Evolutionary conservation across 1,139 yeast species (phyloP).

Genomic region (Lodderomyces jiufengensis): DNA sequence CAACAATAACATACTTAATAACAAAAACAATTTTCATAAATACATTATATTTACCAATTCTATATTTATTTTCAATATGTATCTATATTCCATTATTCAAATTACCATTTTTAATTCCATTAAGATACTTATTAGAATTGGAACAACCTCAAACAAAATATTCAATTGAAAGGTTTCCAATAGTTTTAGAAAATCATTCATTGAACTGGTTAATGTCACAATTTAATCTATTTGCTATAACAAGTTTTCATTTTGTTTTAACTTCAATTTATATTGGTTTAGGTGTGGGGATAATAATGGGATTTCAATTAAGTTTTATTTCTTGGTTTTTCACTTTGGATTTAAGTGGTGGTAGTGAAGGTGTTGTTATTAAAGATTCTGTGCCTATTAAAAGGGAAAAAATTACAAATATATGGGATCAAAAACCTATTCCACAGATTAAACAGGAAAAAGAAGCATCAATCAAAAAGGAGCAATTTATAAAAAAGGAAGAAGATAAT

Average conservation of each 20-base stretch:
- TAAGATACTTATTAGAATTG: neutral
- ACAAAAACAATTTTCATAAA: neutral
- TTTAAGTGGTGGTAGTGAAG: no score
- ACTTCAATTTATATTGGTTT: slow-evolving; percentile 2
- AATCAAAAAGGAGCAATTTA: neutral
- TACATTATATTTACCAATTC: neutral
- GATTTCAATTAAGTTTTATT: slow-evolving; percentile 1
- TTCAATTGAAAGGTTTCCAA: no score
- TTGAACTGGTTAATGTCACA: slow-evolving; percentile 2
- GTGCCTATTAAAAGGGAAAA: no score
- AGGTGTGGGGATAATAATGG: neutral
- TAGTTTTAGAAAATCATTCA: no score
- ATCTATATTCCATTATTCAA: neutral
- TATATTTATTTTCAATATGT: slow-evolving; percentile 1
- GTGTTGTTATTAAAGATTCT: no score
- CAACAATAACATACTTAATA: neutral
- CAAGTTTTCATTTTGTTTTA: slow-evolving; percentile 5
- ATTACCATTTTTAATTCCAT: neutral
- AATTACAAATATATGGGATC: no score
- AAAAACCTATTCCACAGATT: no score
- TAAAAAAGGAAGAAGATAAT: neutral
- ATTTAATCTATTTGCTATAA: neutral
- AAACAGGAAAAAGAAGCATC: no score
- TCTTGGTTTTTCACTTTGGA: slow-evolving; percentile 3
- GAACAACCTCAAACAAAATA: neutral